Evolutionary conservation across 805 yeast species (phyloP).

Genomic region (Yarrowia osloensis): DNA sequence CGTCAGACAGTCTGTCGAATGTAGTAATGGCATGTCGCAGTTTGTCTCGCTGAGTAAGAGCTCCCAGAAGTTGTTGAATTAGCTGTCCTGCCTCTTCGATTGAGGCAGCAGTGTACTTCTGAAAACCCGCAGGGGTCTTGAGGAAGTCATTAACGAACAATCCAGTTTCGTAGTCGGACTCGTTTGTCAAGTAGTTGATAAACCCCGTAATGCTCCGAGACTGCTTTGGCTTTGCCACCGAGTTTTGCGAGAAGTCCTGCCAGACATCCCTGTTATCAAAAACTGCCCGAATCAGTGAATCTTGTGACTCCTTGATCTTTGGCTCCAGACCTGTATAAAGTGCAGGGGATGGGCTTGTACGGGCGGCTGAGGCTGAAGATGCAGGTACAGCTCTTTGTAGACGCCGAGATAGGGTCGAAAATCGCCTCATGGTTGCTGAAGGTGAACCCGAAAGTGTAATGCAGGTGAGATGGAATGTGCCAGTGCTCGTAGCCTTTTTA

Average conservation of each 20-base stretch:
- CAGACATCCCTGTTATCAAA: conserved; percentile 34
- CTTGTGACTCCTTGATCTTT: conserved; percentile 32
- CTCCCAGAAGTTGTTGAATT: conserved; percentile 54
- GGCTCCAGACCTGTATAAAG: conserved; percentile 12
- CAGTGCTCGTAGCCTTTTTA: conserved; percentile 2
- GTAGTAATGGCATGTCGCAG: conserved; percentile 56
- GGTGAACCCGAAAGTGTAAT: background rate
- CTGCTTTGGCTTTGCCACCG: background rate
- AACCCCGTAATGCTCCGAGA: background rate
- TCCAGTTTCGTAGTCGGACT: conserved; percentile 49
- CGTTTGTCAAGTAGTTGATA: conserved; percentile 31
- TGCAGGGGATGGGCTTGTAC: background rate
- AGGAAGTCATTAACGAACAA: conserved; percentile 74
- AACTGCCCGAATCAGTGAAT: conserved; percentile 36
- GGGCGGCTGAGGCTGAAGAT: background rate
- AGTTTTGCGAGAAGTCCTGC: conserved; percentile 30
- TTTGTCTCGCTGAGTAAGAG: conserved; percentile 36
- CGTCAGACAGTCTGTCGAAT: conserved; percentile 83
- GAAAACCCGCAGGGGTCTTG: conserved; percentile 68
- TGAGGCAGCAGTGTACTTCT: conserved; percentile 65
- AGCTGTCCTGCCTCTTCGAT: conserved; percentile 64
- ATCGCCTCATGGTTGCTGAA: conserved; percentile 4
- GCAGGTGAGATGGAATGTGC: background rate
- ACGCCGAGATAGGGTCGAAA: conserved; percentile 1
- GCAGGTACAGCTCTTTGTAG: background rate